Evolutionary conservation across 2,329 filamentous ascomycete genomes (phyloP).

Genomic region (Phialophora macrospora): DNA sequence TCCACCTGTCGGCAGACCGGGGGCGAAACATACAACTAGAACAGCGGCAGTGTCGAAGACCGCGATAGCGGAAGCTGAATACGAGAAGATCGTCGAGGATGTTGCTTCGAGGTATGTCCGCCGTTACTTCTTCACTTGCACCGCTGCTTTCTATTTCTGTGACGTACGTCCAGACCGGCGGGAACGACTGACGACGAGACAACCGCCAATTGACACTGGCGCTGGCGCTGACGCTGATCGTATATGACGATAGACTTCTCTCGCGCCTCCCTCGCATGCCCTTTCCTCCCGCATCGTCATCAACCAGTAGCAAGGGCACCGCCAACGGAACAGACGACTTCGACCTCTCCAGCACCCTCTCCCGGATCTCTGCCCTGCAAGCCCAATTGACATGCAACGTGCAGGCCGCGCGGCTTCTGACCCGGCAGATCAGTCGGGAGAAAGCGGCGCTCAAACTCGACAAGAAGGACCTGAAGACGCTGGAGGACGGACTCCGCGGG

Average conservation of each 20-base stretch:
- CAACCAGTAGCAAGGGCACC: neutral
- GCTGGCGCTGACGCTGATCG: neutral
- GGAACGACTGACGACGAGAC: no score
- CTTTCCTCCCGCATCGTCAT: conserved; percentile 46
- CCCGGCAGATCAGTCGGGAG: conserved; percentile 50
- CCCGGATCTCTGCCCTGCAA: conserved; percentile 43
- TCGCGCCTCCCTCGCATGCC: conserved; percentile 53
- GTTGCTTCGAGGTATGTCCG: conserved; percentile 29
- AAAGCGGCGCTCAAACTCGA: conserved; percentile 50
- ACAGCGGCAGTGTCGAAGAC: conserved; percentile 3
- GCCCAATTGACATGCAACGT: conserved; percentile 47
- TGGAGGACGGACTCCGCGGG: conserved; percentile 51
- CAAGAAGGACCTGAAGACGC: conserved; percentile 47
- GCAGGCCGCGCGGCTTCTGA: conserved; percentile 49
- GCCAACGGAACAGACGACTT: conserved; percentile 46
- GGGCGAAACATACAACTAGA: neutral
- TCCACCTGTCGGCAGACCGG: conserved; percentile 9
- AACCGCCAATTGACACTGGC: neutral
- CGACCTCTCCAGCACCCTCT: conserved; percentile 51
- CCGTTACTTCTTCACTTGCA: neutral
- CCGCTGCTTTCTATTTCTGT: neutral
- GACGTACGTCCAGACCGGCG: neutral
- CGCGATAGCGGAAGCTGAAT: conserved; percentile 28
- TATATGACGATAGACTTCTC: conserved; percentile 23
- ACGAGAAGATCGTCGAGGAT: conserved; percentile 29